Conservation (phyloP, 2,329 filamentous ascomycete species). For the Talaromyces rugulosus region DNA sequence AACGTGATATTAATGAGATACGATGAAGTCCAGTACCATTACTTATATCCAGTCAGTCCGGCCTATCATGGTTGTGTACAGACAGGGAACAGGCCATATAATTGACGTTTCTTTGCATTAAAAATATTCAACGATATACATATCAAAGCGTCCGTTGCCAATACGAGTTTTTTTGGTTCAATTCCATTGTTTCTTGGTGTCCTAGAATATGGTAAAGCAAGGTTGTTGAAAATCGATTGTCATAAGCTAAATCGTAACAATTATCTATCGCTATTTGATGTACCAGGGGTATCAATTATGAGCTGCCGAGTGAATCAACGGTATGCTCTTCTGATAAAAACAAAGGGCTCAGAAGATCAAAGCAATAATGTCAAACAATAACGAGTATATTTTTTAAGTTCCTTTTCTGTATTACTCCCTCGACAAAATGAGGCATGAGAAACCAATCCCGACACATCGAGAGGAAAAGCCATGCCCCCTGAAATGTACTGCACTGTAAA, state of each 20-base stretch:
- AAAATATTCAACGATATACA: not conserved
- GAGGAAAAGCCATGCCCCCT: slow-evolving; percentile 44
- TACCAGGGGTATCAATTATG: slow-evolving; percentile 9
- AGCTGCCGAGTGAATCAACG: slow-evolving; percentile 6
- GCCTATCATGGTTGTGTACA: no score
- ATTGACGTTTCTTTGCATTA: not conserved
- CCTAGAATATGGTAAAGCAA: not conserved
- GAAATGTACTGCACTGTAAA: slow-evolving; percentile 19
- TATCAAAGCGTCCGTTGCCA: not conserved
- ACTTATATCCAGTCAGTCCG: not conserved
- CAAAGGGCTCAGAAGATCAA: slow-evolving; percentile 1
- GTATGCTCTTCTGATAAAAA: slow-evolving; percentile 6
- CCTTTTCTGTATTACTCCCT: not conserved
- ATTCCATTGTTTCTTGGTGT: not conserved
- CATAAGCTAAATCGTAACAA: not conserved
- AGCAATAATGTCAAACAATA: not conserved
- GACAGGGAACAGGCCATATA: not conserved
- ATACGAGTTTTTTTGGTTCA: not conserved
- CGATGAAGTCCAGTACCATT: not conserved
- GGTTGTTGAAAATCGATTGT: not conserved
- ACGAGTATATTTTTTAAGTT: not conserved
- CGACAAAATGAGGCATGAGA: slow-evolving; percentile 31
- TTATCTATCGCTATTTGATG: slow-evolving; percentile 11
- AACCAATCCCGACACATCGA: slow-evolving; percentile 37
- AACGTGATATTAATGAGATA: not conserved